These are phyloP conservation scores for Chaetomidium leptoderma DNA, from an alignment of 495 filamentous ascomycete genomes.

Conservation along the genomic window DNA sequence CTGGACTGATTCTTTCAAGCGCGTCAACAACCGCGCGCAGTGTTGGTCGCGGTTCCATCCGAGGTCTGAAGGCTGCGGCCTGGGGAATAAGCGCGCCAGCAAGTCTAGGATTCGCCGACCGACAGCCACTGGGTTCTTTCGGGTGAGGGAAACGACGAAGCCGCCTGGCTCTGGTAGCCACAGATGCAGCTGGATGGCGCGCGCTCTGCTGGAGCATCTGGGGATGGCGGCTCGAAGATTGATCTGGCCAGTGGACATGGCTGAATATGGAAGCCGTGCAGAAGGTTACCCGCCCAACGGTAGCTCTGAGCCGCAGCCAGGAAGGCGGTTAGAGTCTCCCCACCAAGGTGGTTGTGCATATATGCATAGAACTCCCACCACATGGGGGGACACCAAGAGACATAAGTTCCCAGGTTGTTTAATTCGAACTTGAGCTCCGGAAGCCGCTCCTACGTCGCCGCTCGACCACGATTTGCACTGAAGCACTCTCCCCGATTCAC, in stretches of 20 bases:
- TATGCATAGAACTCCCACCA: conserved; percentile 1
- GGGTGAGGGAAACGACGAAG: background rate
- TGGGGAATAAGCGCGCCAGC: conserved; percentile 16
- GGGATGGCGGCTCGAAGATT: background rate
- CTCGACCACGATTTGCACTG: background rate
- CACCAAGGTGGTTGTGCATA: background rate
- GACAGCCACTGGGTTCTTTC: conserved; percentile 14
- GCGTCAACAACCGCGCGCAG: conserved; percentile 32
- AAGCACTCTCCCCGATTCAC: background rate
- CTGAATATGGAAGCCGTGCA: conserved; percentile 8
- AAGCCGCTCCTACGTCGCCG: background rate
- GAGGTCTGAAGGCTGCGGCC: conserved; percentile 13
- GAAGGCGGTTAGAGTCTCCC: background rate
- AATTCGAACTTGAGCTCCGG: background rate
- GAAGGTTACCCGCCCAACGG: conserved; percentile 11
- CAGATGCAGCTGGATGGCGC: conserved; percentile 13
- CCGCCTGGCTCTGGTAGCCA: background rate
- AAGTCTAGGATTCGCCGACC: conserved; percentile 5
- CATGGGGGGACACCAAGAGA: background rate
- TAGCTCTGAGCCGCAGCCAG: background rate
- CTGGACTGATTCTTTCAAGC: conserved; percentile 20
- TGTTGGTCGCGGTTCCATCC: conserved; percentile 16
- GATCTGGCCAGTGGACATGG: conserved; percentile 7
- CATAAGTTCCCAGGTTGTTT: background rate
- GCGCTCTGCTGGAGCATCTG: conserved; percentile 13